Conservation (phyloP, 306 rosid genomes). For the Dalbergia cochinchinensis region DNA sequence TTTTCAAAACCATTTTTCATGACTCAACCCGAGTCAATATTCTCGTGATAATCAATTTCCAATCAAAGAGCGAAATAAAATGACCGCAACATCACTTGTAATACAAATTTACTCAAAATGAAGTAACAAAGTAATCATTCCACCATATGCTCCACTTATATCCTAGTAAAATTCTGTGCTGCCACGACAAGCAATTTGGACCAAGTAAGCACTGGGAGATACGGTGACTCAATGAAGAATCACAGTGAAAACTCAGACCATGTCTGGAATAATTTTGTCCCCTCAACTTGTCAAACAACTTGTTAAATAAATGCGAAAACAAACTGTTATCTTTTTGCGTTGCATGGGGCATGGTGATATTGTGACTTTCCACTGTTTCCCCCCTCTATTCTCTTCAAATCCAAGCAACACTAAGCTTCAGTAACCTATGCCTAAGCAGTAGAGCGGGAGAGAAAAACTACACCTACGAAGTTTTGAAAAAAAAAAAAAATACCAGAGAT, state of each 20-base stretch:
- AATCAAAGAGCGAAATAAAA: too few relatives aligned
- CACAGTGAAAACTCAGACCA: slow-evolving; percentile 34
- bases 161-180: neutral
- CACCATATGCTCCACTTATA: neutral
- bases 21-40: neutral
- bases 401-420: slow-evolving; percentile 39
- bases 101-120: neutral
- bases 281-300: slow-evolving; percentile 32
- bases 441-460: slow-evolving; percentile 24
- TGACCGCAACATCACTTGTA: neutral
- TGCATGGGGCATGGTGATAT: slow-evolving; percentile 26
- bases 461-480: slow-evolving; percentile 24
- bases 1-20: neutral
- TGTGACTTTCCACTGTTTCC: slow-evolving; percentile 16
- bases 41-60: too few relatives aligned
- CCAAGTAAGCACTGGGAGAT: slow-evolving; percentile 7
- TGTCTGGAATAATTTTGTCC: slow-evolving; percentile 20
- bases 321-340: neutral
- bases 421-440: slow-evolving; percentile 41
- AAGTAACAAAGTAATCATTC: slow-evolving; percentile 2
- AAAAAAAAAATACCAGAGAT: slow-evolving; percentile 27
- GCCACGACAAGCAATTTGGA: slow-evolving; percentile 18
- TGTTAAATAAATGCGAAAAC: slow-evolving; percentile 36
- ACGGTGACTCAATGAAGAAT: slow-evolving; percentile 25
- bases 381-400: slow-evolving; percentile 37